phyloP scores from a whole-genome alignment of 2,329 filamentous ascomycete genomes.

The Penicillium digitatum region DNA sequence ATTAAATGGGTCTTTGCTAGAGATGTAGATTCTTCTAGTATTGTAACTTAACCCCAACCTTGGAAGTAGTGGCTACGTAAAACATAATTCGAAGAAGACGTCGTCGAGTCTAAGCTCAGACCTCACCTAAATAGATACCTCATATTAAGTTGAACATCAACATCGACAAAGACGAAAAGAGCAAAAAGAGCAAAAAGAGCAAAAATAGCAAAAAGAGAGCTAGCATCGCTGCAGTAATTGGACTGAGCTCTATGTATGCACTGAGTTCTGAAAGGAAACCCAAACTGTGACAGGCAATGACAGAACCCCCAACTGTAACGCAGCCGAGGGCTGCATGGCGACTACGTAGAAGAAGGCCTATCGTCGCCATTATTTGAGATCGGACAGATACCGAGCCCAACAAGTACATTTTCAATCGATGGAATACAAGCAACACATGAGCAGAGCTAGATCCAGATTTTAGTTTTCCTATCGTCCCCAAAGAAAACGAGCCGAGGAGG shows the following conservation, averaged over 20 bases:
- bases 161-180: background rate
- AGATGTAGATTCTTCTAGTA: background rate
- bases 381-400: constrained; percentile 17
- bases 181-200: background rate
- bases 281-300: background rate
- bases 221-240: too few species aligned
- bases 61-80: too few species aligned
- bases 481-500: background rate
- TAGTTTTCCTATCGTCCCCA: background rate
- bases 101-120: background rate
- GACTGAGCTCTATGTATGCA: background rate
- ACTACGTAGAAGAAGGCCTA: background rate
- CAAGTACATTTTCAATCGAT: constrained; percentile 7
- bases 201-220: background rate
- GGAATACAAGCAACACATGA: constrained; percentile 21
- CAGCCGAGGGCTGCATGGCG: background rate
- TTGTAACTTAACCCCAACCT: background rate
- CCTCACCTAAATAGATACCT: too few species aligned
- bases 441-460: constrained; percentile 15
- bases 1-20: background rate
- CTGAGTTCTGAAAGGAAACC: background rate
- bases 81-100: background rate
- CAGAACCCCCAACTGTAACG: background rate
- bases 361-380: background rate
- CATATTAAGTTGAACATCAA: background rate